A percentile compares a stretch with the other conserved stretches of the same genome.
phyloP scores from a whole-genome alignment of 352 stramenopile species.

The Hyaloperonospora arabidopsidis region DNA sequence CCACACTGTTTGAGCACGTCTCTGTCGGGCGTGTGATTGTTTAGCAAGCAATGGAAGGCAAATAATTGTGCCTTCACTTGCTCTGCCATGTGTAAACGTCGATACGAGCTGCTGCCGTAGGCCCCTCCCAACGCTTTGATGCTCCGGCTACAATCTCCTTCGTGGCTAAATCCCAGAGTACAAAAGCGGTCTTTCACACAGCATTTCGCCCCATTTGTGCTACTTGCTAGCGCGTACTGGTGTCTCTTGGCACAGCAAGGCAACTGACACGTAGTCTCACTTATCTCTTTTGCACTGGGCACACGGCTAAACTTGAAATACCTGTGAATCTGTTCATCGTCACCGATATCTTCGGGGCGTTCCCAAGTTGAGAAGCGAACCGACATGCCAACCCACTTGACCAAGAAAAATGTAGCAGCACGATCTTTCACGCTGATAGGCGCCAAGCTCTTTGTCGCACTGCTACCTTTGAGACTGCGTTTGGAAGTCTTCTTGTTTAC shows the following conservation, averaged over 20 bases:
- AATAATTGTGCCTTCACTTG: conserved; percentile 85
- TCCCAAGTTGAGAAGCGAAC: conserved; percentile 86
- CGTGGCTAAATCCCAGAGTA: conserved; percentile 62
- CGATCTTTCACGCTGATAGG: conserved; percentile 28
- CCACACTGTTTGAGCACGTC: conserved; percentile 84
- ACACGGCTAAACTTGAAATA: conserved; percentile 86
- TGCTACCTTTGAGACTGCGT: conserved; percentile 20
- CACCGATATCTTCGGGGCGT: conserved; percentile 80
- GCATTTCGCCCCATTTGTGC: conserved; percentile 35
- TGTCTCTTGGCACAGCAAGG: conserved; percentile 79
- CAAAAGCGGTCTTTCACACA: conserved; percentile 83
- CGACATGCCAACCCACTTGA: conserved; percentile 83
- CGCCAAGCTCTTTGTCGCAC: conserved; percentile 19
- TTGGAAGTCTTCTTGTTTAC: conserved; percentile 56
- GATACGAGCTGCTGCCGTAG: conserved; percentile 62
- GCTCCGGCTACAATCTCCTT: conserved; percentile 71
- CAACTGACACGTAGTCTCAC: conserved; percentile 75
- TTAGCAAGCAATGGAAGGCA: conserved; percentile 81
- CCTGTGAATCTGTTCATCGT: conserved; percentile 82
- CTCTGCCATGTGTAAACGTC: conserved; percentile 69
- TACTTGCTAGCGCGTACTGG: conserved; percentile 43
- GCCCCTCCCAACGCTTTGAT: conserved; percentile 57
- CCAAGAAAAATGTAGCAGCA: conserved; percentile 74
- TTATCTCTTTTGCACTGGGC: conserved; percentile 75
- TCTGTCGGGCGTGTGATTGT: conserved; percentile 81